Evolutionary conservation across 257 asterid species (phyloP), one percentile per base, ranked within the genome.

Genomic region (Primulina tabacum): DNA sequence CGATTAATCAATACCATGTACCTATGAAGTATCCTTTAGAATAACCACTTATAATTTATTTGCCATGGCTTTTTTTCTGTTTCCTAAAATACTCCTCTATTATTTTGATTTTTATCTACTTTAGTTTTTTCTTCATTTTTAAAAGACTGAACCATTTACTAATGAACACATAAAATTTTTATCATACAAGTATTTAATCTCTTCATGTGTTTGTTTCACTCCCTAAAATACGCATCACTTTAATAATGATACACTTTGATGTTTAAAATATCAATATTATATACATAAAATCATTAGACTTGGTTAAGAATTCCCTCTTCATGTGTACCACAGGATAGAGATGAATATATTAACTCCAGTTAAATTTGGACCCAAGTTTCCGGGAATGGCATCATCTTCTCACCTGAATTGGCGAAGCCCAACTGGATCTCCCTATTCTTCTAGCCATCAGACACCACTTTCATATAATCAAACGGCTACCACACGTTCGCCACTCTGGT

Each of bases 401-500:
- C 80, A 70, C 29, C 58, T 40, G 62, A 77, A 71, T 66, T 37
- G 77, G 70, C 68, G 24, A 38, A 67, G 72, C 64, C 71, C 84
- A 47, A 58, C 59, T 20, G 68, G 76, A 67, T 82, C 84, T 35
- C 82, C 82, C 20, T 61, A 66, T 77, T 66, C 79, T 38, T 79
- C 75, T 1, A 69, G 69, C 64, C 83, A 78, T 71, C 83, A 68
- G 62, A 77, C 82, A 7, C 84, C 87, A 18, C 26, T 62, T 69
- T 77, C 87, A 56, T 80, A 73, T 72, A 82, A 82, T 58, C 83
- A 77, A 33, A 61, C 76, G 6, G 65, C 82, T 28, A 70, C 69
- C 60, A 70, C 47, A 16, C 84, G 74, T 43, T 84, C 88, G 6
- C 84, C 87, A 16, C 26, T 62, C 67, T 79, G 85, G 35, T 80